Evolutionary conservation across 306 rosid species (phyloP).

Genomic region (Acacia melanoxylon): DNA sequence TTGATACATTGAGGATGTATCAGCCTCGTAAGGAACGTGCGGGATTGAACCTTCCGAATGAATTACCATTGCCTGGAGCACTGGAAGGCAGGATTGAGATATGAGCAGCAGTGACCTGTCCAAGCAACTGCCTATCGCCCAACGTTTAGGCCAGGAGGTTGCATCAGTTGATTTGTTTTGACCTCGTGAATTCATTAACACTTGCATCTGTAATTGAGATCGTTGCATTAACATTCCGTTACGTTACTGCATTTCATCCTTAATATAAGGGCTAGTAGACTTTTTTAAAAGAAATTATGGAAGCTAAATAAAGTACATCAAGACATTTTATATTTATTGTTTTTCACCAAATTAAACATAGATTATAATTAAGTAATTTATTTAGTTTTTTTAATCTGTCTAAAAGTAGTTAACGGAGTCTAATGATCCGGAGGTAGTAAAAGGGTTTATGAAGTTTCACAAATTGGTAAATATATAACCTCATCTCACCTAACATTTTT

Average conservation of each 20-base stretch:
- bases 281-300: no score
- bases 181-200: neutral
- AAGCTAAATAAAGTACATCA: no score
- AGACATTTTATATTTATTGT: no score
- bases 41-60: neutral
- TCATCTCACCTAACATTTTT: no score
- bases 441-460: neutral
- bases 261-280: no score
- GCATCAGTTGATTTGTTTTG: neutral
- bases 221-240: neutral
- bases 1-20: neutral
- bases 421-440: no score
- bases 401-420: no score
- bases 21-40: neutral
- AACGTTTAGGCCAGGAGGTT: neutral
- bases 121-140: neutral
- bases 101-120: neutral
- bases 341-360: no score
- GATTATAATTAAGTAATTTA: no score
- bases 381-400: no score
- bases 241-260: neutral
- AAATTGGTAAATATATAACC: neutral
- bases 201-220: neutral
- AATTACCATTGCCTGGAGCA: neutral
- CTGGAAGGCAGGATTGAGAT: neutral